Evolutionary conservation across 495 filamentous ascomycete species (phyloP).

Genomic region (Aspergillus sparsus): DNA sequence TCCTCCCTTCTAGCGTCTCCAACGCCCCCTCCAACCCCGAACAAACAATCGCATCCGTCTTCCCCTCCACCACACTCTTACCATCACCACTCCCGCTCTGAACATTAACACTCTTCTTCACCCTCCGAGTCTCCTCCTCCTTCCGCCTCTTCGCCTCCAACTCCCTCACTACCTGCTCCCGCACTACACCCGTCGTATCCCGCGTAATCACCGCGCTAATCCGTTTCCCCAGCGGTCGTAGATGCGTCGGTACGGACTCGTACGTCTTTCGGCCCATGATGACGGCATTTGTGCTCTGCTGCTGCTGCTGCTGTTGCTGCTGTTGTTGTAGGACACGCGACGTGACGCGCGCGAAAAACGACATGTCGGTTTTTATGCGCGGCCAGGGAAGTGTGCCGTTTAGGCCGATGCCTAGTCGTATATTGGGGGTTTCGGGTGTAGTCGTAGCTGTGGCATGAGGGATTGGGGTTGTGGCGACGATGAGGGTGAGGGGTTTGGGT

Average conservation of each 20-base stretch:
- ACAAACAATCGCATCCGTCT: constrained; percentile 40
- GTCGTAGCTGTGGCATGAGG: constrained; percentile 45
- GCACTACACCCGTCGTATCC: constrained; percentile 31
- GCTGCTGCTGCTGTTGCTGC: constrained; percentile 20
- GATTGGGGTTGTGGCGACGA: constrained; percentile 48
- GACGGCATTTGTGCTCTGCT: constrained; percentile 65
- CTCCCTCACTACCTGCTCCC: constrained; percentile 28
- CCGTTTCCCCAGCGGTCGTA: constrained; percentile 77
- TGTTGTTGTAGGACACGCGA: constrained; percentile 52
- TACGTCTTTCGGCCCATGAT: constrained; percentile 98
- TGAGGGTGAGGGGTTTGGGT: constrained; percentile 40
- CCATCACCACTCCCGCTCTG: constrained; percentile 7
- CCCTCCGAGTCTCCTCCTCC: background rate
- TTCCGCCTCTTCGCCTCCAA: constrained; percentile 20
- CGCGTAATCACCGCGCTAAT: constrained; percentile 78
- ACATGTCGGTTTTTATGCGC: constrained; percentile 83
- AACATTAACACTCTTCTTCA: background rate
- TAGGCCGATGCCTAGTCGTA: constrained; percentile 80
- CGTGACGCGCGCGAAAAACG: constrained; percentile 89
- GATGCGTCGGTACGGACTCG: constrained; percentile 74
- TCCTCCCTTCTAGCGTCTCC: constrained; percentile 31
- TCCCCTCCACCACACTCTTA: constrained; percentile 12
- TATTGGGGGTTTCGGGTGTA: constrained; percentile 36
- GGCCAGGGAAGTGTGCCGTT: constrained; percentile 85
- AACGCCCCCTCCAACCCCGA: constrained; percentile 61